A percentile compares a stretch with the other conserved stretches of the same genome.
Evolutionary conservation across 139 green algal species (phyloP).

Genomic region (Chloropicon primus): DNA sequence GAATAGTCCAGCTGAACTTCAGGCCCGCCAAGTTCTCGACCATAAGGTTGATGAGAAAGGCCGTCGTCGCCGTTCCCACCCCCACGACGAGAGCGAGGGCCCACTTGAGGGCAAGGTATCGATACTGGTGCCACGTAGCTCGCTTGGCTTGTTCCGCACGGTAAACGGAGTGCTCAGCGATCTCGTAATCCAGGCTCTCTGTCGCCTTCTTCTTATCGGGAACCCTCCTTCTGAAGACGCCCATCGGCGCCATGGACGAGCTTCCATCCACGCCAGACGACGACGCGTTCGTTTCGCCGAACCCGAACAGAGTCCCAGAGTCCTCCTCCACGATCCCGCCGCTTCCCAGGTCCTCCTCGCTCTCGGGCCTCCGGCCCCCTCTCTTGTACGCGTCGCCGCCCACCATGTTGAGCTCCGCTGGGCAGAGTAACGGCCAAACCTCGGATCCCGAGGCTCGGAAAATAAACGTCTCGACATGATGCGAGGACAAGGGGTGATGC

Average conservation of each 20-base stretch:
- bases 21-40: slow-evolving; percentile 64
- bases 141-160: slow-evolving; percentile 21
- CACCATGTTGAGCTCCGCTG: too few species aligned
- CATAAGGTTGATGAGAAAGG: slow-evolving; percentile 50
- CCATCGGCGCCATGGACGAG: background rate
- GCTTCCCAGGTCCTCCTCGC: background rate
- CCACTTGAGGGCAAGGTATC: slow-evolving; percentile 25
- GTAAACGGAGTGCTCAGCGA: slow-evolving; percentile 39
- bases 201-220: background rate
- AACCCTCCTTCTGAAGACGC: background rate
- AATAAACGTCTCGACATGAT: too few species aligned
- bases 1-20: slow-evolving; percentile 54
- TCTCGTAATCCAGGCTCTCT: slow-evolving; percentile 44
- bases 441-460: too few species aligned
- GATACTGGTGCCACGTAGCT: background rate
- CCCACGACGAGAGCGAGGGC: slow-evolving; percentile 35
- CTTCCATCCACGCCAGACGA: background rate
- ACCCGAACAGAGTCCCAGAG: background rate
- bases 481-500: too few species aligned
- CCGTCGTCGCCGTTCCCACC: background rate
- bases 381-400: background rate
- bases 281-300: background rate
- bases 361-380: too few species aligned
- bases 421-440: too few species aligned
- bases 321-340: background rate